Evolutionary conservation across 805 yeast genomes (phyloP), one percentile per base, ranked within the genome.

Genomic region (Wickerhamomyces silvicola): DNA sequence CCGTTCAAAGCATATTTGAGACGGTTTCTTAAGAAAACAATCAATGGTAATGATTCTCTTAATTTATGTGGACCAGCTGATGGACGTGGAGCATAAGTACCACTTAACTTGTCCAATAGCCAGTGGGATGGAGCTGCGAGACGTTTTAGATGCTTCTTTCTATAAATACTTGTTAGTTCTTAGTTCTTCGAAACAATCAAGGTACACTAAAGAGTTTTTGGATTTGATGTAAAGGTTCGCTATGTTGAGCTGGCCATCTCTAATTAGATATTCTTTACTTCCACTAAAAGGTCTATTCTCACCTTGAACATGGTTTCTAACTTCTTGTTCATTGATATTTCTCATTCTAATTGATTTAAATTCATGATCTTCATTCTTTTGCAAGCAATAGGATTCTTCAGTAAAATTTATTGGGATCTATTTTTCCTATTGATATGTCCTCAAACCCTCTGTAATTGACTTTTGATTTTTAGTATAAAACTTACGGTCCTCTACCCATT

Each of bases 81-180:
- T 65, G 97, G 95, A 77, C 97, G 87, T 76, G 98, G 98, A 50
- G 98, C 98, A 70, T 92, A 92, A 64, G 85, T 77, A 68, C 99
- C 99, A 65, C 97, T 84, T 75, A 92, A 78, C 77, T 92, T 92
- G 94, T 94, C 98, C 78, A 92, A 85, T 94, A 92, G 84, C 98
- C 98, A 92, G 82, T 92, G 98, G 78, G 88, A 82, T 79, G 99
- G 99, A 70, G 98, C 98, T 70, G 97, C 96, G 73, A 90, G 82
- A 82, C 97, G 87, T 81, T 90, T 88, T 70, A 88, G 81, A 71
- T 90, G 97, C 81, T 90, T 88, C 88, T 87, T 86, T 82, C 88
- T 83, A 64, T 59, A 24, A 35, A 34, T 26, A 10, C 11, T 4
- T 35, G 52, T 46, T 46, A 46, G 52, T 40, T 27, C 15, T n/a